Base-by-base conservation (phyloP, 1,284 basidiomycete species). In the Sanguinoderma infundibulare region DNA sequence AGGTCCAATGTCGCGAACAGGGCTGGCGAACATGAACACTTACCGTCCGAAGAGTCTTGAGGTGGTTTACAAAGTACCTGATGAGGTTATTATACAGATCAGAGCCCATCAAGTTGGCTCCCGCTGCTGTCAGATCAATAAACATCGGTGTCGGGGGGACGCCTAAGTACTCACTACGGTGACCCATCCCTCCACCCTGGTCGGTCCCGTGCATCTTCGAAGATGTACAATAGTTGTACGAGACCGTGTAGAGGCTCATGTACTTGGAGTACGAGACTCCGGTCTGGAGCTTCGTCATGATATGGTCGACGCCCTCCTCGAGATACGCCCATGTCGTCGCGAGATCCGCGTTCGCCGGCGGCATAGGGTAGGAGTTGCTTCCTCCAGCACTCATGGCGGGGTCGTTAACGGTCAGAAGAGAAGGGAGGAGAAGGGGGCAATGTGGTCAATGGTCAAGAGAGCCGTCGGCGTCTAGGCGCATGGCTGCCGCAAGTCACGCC, bases 181-280 rank as follows among this genome's bases (percentile, higher is more conserved):
- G 87, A 2, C 82, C 82, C 61, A 82, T 67, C 15, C 77, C 73
- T n/a, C 79, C 78, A 10, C 72, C 57, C 49, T 65, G 62, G 34
- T 89, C 87, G 46, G 81, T 80, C 47, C 82, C 85, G 67, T 90
- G 88, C 87, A 95, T 91, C 72, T 91, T 89, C n/a, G 89, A 92
- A 26, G 89, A 92, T 24, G 95, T 98, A 75, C 96, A 98, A 74
- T 96, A 98, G 79, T 98, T 97, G 84, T 98, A 98, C 9, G 94
- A 93, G 44, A 95, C 91, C 57, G 94, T 95, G 77, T 98, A 98
- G 57, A 97, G 85, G 70, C 89, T 87, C 81, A 97, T 96, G 79
- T 98, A 98, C 74, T 93, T 94, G 60, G 88, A 86, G 79, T 95
- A 96, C 30, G 92, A 93, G 73, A 98, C 91, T 62, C 96, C 96